A percentile compares a stretch with the other conserved stretches of the same genome.
phyloP scores from a whole-genome alignment of 1,284 basidiomycete genomes.

The Microbotryum lychnidis-dioicae region DNA sequence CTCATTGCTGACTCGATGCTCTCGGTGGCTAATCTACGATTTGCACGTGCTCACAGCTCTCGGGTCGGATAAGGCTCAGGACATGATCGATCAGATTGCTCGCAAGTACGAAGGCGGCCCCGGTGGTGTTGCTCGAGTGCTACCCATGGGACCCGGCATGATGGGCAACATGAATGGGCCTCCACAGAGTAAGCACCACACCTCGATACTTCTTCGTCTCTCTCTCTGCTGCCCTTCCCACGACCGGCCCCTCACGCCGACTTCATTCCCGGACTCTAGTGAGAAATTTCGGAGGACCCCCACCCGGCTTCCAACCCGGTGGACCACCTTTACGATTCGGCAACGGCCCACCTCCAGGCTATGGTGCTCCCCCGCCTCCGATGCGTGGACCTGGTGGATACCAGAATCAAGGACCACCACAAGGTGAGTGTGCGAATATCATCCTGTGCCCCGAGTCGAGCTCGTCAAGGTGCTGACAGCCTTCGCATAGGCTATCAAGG shows the following conservation, averaged over 20 bases:
- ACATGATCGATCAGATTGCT: conserved; percentile 91
- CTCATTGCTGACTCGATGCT: neutral
- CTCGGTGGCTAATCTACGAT: conserved; percentile 13
- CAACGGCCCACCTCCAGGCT: neutral
- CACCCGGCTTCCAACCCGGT: conserved; percentile 1
- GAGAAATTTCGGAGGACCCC: conserved; percentile 6
- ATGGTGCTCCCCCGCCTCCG: conserved; percentile 3
- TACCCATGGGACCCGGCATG: conserved; percentile 15
- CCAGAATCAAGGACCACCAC: conserved; percentile 39
- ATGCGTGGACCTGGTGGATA: conserved; percentile 36
- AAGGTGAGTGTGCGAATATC: conserved; percentile 13
- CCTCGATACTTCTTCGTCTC: conserved; percentile 8
- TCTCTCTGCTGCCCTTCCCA: neutral
- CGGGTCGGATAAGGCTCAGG: conserved; percentile 92
- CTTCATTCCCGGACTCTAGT: neutral
- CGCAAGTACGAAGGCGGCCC: conserved; percentile 66
- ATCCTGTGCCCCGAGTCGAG: no score
- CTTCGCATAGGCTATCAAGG: no score
- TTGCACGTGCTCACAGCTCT: conserved; percentile 52
- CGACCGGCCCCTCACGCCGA: neutral
- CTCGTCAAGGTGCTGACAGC: no score
- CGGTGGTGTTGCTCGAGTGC: conserved; percentile 19
- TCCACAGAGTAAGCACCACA: conserved; percentile 54
- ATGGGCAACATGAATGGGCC: conserved; percentile 30
- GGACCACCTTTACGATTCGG: conserved; percentile 1